Conservation (phyloP, 805 yeast genomes). For the Schizosaccharomyces octosporus region DNA sequence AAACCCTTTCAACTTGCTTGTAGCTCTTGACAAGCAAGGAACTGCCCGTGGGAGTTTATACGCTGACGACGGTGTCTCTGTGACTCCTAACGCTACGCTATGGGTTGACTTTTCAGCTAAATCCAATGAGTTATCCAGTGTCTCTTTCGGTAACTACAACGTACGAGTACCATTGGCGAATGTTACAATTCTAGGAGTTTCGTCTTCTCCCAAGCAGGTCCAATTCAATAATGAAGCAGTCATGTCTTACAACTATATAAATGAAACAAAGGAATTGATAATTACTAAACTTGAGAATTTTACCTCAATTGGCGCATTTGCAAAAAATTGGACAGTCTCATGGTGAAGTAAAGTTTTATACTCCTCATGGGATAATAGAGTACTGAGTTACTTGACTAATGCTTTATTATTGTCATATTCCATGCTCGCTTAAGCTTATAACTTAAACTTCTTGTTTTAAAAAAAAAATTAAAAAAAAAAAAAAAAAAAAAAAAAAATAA, state of each 20-base stretch:
- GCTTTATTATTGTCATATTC: too few species aligned
- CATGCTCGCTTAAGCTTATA: too few species aligned
- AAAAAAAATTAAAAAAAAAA: too few species aligned
- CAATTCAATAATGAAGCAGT: background rate
- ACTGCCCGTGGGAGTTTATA: slow-evolving; percentile 29
- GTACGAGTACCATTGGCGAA: background rate
- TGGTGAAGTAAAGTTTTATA: too few species aligned
- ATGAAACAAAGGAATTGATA: background rate
- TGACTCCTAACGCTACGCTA: background rate
- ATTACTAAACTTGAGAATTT: background rate
- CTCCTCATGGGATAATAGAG: too few species aligned
- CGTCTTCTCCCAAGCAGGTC: slow-evolving; percentile 1
- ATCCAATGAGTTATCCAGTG: background rate
- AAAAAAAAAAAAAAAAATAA: too few species aligned
- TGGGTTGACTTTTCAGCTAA: background rate
- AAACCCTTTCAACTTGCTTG: slow-evolving; percentile 45
- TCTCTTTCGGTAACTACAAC: background rate
- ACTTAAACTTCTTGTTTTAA: too few species aligned
- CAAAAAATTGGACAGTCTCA: background rate
- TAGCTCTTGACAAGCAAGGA: slow-evolving; percentile 25
- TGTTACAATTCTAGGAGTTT: slow-evolving; percentile 3
- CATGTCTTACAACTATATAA: background rate
- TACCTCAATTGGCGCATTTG: background rate
- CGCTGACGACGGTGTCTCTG: slow-evolving; percentile 55
- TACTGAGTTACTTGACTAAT: too few species aligned